Evolutionary conservation across 306 rosid species (phyloP).

Genomic region (Vicia villosa): DNA sequence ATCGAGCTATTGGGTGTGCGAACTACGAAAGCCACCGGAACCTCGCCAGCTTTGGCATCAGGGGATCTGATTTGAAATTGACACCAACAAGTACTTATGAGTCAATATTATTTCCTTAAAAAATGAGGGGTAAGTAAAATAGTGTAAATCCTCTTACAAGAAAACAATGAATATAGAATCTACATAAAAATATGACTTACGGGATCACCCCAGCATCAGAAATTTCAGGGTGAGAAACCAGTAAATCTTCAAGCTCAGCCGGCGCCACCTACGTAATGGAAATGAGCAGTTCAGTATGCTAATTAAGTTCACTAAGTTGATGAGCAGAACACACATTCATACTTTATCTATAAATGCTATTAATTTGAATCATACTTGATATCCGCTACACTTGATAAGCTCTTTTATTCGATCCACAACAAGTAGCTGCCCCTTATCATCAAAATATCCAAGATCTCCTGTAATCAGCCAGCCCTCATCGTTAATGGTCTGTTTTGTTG

Average conservation of each 20-base stretch:
- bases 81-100: background rate
- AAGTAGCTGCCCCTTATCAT: slow-evolving; percentile 45
- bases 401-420: slow-evolving; percentile 58
- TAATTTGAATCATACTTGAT: slow-evolving; percentile 9
- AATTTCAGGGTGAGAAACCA: slow-evolving; percentile 50
- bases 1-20: slow-evolving; percentile 42
- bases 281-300: background rate
- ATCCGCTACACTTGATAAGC: slow-evolving; percentile 51
- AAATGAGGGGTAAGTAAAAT: too few species aligned
- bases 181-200: slow-evolving; percentile 35
- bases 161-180: background rate
- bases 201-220: slow-evolving; percentile 53
- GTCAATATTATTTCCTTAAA: too few species aligned
- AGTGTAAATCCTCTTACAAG: background rate
- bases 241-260: slow-evolving; percentile 56
- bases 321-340: too few species aligned
- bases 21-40: slow-evolving; percentile 59
- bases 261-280: slow-evolving; percentile 47
- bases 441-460: slow-evolving; percentile 57
- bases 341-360: too few species aligned
- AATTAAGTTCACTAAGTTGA: background rate
- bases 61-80: slow-evolving; percentile 43
- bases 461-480: slow-evolving; percentile 51
- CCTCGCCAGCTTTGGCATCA: slow-evolving; percentile 59
- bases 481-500: slow-evolving; percentile 46